Base-by-base conservation (phyloP, 306 rosid genomes). In the Cercis canadensis region DNA sequence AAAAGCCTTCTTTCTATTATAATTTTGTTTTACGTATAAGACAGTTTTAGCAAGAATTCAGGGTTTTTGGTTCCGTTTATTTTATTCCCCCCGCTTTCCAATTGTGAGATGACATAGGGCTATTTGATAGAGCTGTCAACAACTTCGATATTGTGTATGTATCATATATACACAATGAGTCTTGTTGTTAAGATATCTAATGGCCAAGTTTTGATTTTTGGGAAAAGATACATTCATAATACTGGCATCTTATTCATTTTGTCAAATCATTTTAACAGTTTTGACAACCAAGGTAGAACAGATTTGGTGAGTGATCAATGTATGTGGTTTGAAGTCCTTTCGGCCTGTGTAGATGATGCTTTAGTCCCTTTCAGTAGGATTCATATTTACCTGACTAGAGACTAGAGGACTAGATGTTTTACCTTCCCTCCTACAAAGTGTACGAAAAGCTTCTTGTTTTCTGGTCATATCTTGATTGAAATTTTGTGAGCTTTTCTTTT, bases 301-400 rank as follows among this genome's bases (percentile, higher is more conserved):
- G 33, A 15, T 19, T 62, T 46, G 63, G 15, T 52, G n/a, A 44
- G 69, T 63, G 62, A 56, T 53, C 51, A 45, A 43, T 65, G 67
- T 78, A 29, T 77, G 57, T 75, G 67, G 46, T 57, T 74, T 69
- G 57, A 69, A 56, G 57, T 14, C 69, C 44, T 65, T 57, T 80
- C 54, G 72, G 68, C 33, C 54, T 69, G 59, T 71, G 69, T 58
- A 39, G 44, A 68, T 57, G 36, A 67, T 70, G 78, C 78, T 53
- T 57, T 82, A 55, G 76, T 84, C 86, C 65, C 80, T 75, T 74
- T 83, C 81, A 65, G 58, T 45, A 45, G 75, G 68, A 74, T 72
- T 70, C 51, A 43, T 51, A 56, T 77, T 65, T 80, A 73, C 72
- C 64, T 66, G 51, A 62, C 49, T 70, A 12, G 74, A 52, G 49